A percentile compares a stretch with the other conserved stretches of the same genome.
Evolutionary conservation across 73 alveolate genomes (phyloP).

Genomic region (Stentor coeruleus): DNA sequence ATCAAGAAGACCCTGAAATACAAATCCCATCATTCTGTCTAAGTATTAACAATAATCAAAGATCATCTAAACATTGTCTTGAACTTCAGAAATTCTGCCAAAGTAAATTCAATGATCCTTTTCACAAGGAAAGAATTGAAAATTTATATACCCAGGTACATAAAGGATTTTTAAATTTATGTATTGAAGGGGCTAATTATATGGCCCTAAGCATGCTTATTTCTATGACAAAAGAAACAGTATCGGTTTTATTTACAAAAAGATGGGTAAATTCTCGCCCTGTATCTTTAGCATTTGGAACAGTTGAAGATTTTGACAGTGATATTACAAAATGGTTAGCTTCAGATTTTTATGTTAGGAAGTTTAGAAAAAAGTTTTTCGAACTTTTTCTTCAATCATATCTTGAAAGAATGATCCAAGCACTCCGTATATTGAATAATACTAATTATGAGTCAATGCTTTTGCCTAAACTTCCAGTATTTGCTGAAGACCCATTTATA

Average conservation of each 20-base stretch:
- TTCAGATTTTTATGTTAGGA: background rate
- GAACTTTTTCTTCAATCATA: background rate
- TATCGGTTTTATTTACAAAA: background rate
- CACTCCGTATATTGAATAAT: background rate
- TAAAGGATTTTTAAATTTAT: constrained; percentile 1
- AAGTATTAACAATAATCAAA: background rate
- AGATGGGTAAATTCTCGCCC: background rate
- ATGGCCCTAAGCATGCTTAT: background rate
- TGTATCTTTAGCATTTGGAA: background rate
- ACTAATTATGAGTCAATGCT: background rate
- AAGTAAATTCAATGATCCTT: background rate
- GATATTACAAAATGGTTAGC: constrained; percentile 1
- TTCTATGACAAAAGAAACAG: constrained; percentile 3
- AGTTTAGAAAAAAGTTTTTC: background rate
- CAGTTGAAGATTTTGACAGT: constrained; percentile 8
- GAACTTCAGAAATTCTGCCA: constrained; percentile 15
- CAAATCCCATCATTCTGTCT: constrained; percentile 18
- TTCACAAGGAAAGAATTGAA: constrained; percentile 14
- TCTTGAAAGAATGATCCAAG: background rate
- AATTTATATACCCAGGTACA: background rate
- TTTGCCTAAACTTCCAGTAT: background rate
- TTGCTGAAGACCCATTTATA: background rate
- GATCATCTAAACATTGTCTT: background rate
- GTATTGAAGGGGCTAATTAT: background rate
- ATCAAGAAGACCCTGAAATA: background rate